Base-by-base conservation (phyloP, 2,329 filamentous ascomycete species). In the Diaporthe citrichinensis region DNA sequence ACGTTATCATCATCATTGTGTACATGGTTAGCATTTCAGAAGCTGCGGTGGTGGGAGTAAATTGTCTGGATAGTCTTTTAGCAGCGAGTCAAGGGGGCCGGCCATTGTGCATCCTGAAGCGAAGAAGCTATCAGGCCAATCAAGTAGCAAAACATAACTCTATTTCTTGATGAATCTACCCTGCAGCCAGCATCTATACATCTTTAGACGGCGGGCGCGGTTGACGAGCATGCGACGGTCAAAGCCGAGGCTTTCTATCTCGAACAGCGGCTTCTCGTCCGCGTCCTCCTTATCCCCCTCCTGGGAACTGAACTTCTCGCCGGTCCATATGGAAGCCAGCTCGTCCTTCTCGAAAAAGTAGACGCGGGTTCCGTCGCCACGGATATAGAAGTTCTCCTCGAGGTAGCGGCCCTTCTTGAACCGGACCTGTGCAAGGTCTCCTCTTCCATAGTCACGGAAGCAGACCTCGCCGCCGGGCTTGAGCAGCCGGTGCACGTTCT, bases 181-280 rank as follows among this genome's bases (percentile, higher is more conserved):
- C 84, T 97, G 95, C 83, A 97, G 91, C 95, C 97, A 99, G 87
- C 96, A 98, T 77, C 97, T 92, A 85, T 98, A 98, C 97, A 99
- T 99, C 86, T 98, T 99, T 67, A 98, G 88, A 85, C 95, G 94
- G 81, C 93, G 91, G 73, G 96, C 94, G 78, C 97, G 92, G 83
- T 99, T 99, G 74, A 99, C 95, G 73, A 99, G 89, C 87, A 99
- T 89, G 76, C 97, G 92, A 78, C 95, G 92, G 83, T 99, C 97
- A 73, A 96, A 90, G 36, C 93, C 97, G 49, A 98, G 89, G 62
- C 97, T 91, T 74, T 94, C 86, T 62, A 98, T 86, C 67, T 95
- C 91, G 80, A 98, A 95, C 1, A 83, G 83, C 20, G 81, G 80
- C 73, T 81, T 49, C 53, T 41, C 23, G 79, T 68, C 84, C 80